Evolutionary conservation across 1,284 basidiomycete species (phyloP).

Genomic region (Cystobasidium slooffiae): DNA sequence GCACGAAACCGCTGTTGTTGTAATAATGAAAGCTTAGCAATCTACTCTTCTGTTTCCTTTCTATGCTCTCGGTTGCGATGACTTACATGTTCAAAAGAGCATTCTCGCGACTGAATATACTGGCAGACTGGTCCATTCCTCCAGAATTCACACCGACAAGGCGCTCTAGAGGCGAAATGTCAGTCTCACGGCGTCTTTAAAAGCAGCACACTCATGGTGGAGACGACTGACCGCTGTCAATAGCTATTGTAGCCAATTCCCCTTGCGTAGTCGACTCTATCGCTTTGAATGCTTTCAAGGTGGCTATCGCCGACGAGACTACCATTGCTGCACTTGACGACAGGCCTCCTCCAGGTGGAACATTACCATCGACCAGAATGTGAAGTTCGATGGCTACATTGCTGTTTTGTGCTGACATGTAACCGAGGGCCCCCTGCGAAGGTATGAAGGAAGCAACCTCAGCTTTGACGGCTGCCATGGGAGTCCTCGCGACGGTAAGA

Average conservation of each 20-base stretch:
- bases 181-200: background rate
- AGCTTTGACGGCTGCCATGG: background rate
- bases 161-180: constrained; percentile 62
- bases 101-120: constrained; percentile 49
- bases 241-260: constrained; percentile 71
- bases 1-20: constrained; percentile 65
- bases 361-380: constrained; percentile 73
- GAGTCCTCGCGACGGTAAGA: background rate
- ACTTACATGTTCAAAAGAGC: constrained; percentile 51
- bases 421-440: constrained; percentile 70
- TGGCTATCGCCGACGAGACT: constrained; percentile 76
- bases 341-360: constrained; percentile 76
- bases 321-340: constrained; percentile 81
- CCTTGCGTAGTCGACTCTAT: constrained; percentile 68
- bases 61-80: background rate
- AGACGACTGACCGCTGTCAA: constrained; percentile 65
- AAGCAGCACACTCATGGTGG: background rate
- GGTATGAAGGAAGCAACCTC: background rate
- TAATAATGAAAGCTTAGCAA: background rate
- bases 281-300: constrained; percentile 65
- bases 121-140: constrained; percentile 57
- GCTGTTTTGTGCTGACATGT: constrained; percentile 57
- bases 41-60: background rate
- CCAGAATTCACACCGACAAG: constrained; percentile 65
- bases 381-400: constrained; percentile 65